Base-by-base conservation (phyloP, 306 rosid genomes). In the Albizia julibrissin region DNA sequence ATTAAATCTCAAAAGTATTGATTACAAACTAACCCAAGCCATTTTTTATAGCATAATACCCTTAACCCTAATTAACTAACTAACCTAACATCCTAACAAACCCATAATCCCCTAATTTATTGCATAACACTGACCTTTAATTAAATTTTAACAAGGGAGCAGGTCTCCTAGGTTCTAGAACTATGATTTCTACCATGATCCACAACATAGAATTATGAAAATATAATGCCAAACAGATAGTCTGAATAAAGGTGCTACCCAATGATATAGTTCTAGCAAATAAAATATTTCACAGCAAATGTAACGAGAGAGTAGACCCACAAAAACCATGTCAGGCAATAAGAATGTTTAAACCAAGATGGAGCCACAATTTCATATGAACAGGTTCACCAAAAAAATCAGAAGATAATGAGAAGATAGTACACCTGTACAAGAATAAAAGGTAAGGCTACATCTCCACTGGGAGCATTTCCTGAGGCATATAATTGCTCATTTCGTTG, bases 371-470 rank as follows among this genome's bases (percentile, higher is more conserved):
- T 76, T 78, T 73, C 42, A 76, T 74, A 79, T 58, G 69, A 24
- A 44, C 10, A 66, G 56, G 72, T 40, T 58, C 40, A 66, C 40
- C 46, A 78, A 77, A 81, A 61, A 61, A 61, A 52, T 19, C 72
- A 78, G 58, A 84, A 18, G 58, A 50, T 50, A 6, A 47, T 3
- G 54, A 18, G 58, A 50, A 69, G 84, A 83, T 67, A 56, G 77
- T 77, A 3, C 91, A 93, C 98, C 92, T 95, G 98, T 68, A 95
- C 99, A 77, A 95, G 86, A 89, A 95, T 93, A 84, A 95, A 95
- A 68, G 99, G 99, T 67, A 95, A 90, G 74, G 97, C 89, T 83
- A 95, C 99, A 75, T 98, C 98, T 61, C 97, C 99, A 34, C 88
- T 91, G 69, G 98, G 99, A 52, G 93, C 90, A 88, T 93, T 90